Evolutionary conservation across 2,329 filamentous ascomycete genomes (phyloP), one percentile per base, ranked within the genome.

Genomic region (Coniochaeta prunicola): DNA sequence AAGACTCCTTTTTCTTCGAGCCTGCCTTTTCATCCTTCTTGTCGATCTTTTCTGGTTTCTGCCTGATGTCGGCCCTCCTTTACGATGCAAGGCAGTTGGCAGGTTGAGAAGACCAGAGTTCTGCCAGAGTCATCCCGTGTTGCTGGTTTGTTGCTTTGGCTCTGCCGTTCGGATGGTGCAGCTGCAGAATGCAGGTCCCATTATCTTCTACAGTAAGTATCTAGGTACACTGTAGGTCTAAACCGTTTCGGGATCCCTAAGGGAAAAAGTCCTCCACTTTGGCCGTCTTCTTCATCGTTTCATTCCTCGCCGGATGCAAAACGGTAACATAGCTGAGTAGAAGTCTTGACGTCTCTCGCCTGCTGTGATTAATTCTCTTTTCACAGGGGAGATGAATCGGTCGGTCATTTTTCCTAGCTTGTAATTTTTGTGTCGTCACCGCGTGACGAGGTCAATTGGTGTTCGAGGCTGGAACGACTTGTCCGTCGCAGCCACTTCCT

Each of bases 121-220:
- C 15, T 13, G 45, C 45, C 45, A 30, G n/a, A 21, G 9, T 30
- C 26, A 17, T 30, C 19, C 40, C 40, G 40, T 8, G 40, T 26
- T 26, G 21, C 7, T 21, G n/a, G 19, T 10, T 21, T 10, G 36
- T 45, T 15, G 40, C 26, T 17, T 9, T 8, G 36, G 19, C 45
- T 50, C 45, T 50, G 45, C 45, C 45, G 24, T 50, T 17, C n/a
- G n/a, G 45, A 28, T 40, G 45, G n/a, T 28, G 45, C 45, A 50
- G 45, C 26, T 50, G 21, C 45, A 50, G 45, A 45, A 50, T 50
- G 45, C 45, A 50, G 45, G 45, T 50, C 45, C 45, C 45, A 50
- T 30, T 30, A 26, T 30, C 45, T n/a, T n/a, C n/a, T n/a, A n/a
- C n/a, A n/a, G n/a, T n/a, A n/a, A n/a, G n/a, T n/a, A n/a, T n/a